Evolutionary conservation across 306 rosid genomes (phyloP).

Genomic region (apple (Malus domestica)): ASM211411v1 NC_041801.1:1286501-1287000

Average conservation of each 20-base stretch:
- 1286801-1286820: background rate
- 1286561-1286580: slow-evolving; percentile 91
- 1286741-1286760: background rate
- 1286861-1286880: slow-evolving; percentile 91
- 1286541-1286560: slow-evolving; percentile 83
- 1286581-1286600: slow-evolving; percentile 79
- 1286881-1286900: slow-evolving; percentile 83
- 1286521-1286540: slow-evolving; percentile 78
- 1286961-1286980: slow-evolving; percentile 97
- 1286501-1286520: slow-evolving; percentile 52
- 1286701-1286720: background rate
- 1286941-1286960: slow-evolving; percentile 79
- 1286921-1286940: slow-evolving; percentile 56
- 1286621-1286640: slow-evolving; percentile 55
- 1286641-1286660: slow-evolving; percentile 66
- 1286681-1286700: background rate
- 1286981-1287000: slow-evolving; percentile 90
- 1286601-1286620: slow-evolving; percentile 75
- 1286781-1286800: background rate
- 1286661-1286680: slow-evolving; percentile 5
- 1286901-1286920: slow-evolving; percentile 52
- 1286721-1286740: background rate
- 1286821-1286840: background rate
- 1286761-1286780: background rate
- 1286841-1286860: slow-evolving; percentile 50